Base-by-base conservation (phyloP, 2,329 filamentous ascomycete species). In the Bipolaris cookei region DNA sequence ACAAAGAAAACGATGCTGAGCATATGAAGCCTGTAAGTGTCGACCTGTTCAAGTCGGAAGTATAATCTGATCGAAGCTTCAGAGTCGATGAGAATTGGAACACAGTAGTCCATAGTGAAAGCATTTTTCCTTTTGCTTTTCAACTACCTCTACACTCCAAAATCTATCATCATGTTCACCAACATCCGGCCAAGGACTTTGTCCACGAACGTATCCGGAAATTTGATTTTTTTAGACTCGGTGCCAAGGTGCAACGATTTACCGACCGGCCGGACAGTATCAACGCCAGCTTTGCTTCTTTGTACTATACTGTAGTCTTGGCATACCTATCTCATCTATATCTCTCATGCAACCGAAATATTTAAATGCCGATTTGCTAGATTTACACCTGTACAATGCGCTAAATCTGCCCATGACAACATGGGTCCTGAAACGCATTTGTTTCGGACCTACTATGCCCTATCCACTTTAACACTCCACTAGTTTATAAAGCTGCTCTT, bases 1-100 rank as follows among this genome's bases (percentile, higher is more conserved):
- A 91, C 69, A 91, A 88, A 69, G 95, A 98, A 66, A 95, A 91
- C 61, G 94, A 98, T 74, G 81, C 86, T 10, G 82, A 89, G 63
- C 85, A 90, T 68, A 81, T 90, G 80, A 69, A 68, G 58, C 69
- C 72, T 4, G 73, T 76, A 6, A 57, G 69, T 11, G 35, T n/a
- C 8, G 20, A 18, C 8, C 38, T n/a, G 8, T 5, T 13, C 11
- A 23, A 10, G 13, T 11, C 7, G 18, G 28, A 18, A 13, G 16
- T n/a, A 11, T 39, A 28, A 41, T 16, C 55, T 58, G 37, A 58
- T 16, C 18, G 34, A 41, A 28, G 18, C 51, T 21, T 7, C 23
- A 58, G 55, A 50, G 43, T 48, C 47, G 56, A 52, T 56, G 52
- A 56, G 30, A 14, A 16, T 18, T n/a, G 25, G 38, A 16, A 14